Conservation (phyloP, 1,139 yeast species). For the Geotrichum bryndzae region DNA sequence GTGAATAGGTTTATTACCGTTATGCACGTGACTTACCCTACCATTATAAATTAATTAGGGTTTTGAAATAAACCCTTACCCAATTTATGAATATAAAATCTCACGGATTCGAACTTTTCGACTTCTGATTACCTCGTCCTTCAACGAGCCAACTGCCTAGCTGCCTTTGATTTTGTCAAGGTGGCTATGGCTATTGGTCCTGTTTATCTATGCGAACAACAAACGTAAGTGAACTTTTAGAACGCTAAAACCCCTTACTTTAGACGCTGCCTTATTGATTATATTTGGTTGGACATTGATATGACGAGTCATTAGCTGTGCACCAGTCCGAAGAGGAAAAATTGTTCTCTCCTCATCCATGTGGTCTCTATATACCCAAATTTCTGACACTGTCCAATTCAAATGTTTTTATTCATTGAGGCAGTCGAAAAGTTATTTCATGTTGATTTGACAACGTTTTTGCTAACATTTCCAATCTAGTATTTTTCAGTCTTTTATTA, state of each 20-base stretch:
- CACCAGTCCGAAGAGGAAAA: conserved; percentile 31
- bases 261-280: not conserved
- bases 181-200: not conserved
- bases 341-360: conserved; percentile 26
- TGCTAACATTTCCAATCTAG: not conserved
- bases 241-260: not conserved
- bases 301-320: conserved; percentile 24
- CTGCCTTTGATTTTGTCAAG: not conserved
- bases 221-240: not conserved
- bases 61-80: not conserved
- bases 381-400: conserved; percentile 21
- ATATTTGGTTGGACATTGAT: not conserved
- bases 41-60: too few relatives aligned
- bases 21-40: too few relatives aligned
- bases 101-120: not conserved
- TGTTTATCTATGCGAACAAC: not conserved
- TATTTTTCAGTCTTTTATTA: not conserved
- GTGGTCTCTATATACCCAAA: conserved; percentile 27
- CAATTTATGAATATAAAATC: not conserved
- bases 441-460: too few relatives aligned
- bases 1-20: too few relatives aligned
- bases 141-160: not conserved
- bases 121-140: not conserved
- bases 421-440: not conserved
- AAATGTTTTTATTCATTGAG: not conserved